Conservation (phyloP, 1,284 basidiomycete species). For the Boletellus deceptivus region DNA sequence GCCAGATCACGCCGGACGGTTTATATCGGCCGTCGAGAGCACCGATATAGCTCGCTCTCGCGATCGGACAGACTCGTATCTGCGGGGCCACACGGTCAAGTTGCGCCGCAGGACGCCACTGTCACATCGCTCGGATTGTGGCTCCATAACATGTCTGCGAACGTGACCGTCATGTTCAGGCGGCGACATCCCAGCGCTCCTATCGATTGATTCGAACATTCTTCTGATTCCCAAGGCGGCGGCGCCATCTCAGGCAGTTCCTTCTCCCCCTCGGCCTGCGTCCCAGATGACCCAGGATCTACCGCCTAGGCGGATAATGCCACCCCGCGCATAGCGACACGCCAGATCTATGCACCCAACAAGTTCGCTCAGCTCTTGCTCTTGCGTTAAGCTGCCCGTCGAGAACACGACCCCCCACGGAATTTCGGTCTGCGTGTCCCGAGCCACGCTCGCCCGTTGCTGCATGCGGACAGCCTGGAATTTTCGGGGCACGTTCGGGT, state of each 20-base stretch:
- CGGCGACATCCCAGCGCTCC: too few species aligned
- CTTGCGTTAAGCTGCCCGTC: slow-evolving; percentile 11
- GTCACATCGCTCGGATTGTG: too few species aligned
- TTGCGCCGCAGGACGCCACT: too few species aligned
- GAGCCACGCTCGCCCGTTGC: not conserved
- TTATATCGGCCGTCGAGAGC: not conserved
- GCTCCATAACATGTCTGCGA: not conserved
- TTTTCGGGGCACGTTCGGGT: not conserved
- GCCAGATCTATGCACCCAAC: slow-evolving; percentile 3
- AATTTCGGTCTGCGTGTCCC: not conserved
- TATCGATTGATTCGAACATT: not conserved
- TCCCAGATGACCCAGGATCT: slow-evolving; percentile 24
- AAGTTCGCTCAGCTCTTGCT: slow-evolving; percentile 18
- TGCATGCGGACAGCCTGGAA: slow-evolving; percentile 28
- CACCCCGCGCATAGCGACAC: not conserved
- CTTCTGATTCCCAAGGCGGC: not conserved
- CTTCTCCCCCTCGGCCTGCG: slow-evolving; percentile 2
- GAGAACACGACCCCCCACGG: slow-evolving; percentile 18
- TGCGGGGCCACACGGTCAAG: too few species aligned
- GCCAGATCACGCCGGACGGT: too few species aligned
- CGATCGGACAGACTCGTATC: too few species aligned
- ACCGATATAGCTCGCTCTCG: too few species aligned
- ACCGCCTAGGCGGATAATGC: slow-evolving; percentile 6
- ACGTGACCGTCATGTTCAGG: not conserved
- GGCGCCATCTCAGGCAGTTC: not conserved